phyloP scores from a whole-genome alignment of 2,329 filamentous ascomycete species.

The Monilinia polystroma region DNA sequence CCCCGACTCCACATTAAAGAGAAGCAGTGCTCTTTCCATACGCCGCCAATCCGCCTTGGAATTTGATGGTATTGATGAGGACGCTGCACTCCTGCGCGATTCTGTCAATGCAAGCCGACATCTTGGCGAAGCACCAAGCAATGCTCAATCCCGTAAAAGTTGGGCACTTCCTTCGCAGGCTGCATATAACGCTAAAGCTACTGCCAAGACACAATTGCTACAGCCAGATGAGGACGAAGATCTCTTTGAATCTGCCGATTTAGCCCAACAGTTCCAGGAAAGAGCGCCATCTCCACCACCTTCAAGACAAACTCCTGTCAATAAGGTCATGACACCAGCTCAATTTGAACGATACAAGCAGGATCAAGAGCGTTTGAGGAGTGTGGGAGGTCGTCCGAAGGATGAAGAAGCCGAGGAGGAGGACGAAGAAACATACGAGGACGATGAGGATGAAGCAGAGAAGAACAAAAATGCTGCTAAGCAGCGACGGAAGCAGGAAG shows the following conservation, averaged over 20 bases:
- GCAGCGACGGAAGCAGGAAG: slow-evolving; percentile 83
- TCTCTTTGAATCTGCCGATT: slow-evolving; percentile 35
- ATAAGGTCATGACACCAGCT: slow-evolving; percentile 86
- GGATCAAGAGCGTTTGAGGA: slow-evolving; percentile 63
- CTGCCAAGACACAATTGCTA: slow-evolving; percentile 33
- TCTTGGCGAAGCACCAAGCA: slow-evolving; percentile 33
- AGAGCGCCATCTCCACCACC: slow-evolving; percentile 26
- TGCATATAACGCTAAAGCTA: slow-evolving; percentile 28
- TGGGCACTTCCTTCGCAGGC: slow-evolving; percentile 34
- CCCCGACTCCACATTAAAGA: slow-evolving; percentile 31
- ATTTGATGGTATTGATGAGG: slow-evolving; percentile 38
- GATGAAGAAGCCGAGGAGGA: slow-evolving; percentile 64
- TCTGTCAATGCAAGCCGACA: slow-evolving; percentile 37
- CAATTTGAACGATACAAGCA: slow-evolving; percentile 80
- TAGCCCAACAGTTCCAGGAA: slow-evolving; percentile 37
- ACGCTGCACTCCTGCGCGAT: slow-evolving; percentile 39
- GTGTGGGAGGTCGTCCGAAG: slow-evolving; percentile 46
- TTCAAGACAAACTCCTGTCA: slow-evolving; percentile 46
- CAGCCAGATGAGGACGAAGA: slow-evolving; percentile 36
- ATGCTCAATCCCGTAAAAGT: slow-evolving; percentile 33
- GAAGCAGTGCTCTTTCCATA: slow-evolving; percentile 36
- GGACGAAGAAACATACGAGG: slow-evolving; percentile 62
- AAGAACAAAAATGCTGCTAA: slow-evolving; percentile 70
- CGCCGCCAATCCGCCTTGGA: slow-evolving; percentile 37
- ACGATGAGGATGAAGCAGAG: slow-evolving; percentile 77